These are phyloP conservation scores for Claviceps arundinis DNA, from an alignment of 2,329 filamentous ascomycete species.

Conservation along the genomic window DNA sequence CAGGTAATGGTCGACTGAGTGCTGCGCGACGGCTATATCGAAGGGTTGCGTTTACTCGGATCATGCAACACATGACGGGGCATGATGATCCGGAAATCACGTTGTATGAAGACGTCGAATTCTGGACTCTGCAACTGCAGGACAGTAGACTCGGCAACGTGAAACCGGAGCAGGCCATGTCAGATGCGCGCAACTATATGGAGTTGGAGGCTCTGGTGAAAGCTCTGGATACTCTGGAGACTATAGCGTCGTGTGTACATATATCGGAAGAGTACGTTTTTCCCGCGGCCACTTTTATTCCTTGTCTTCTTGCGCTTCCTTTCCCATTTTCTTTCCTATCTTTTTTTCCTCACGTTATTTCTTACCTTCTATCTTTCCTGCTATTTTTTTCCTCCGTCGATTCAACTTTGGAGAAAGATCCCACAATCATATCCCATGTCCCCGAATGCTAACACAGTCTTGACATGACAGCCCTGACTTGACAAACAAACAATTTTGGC, in stretches of 20 bases:
- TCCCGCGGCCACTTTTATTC: neutral
- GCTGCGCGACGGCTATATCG: slow-evolving; percentile 41
- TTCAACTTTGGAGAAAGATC: too few species aligned
- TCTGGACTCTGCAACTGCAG: slow-evolving; percentile 25
- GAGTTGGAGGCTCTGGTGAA: slow-evolving; percentile 57
- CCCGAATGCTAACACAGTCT: neutral
- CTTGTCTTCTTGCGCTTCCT: neutral
- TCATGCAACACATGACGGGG: slow-evolving; percentile 29
- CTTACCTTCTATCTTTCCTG: neutral
- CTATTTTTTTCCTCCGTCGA: too few species aligned
- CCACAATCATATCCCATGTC: too few species aligned
- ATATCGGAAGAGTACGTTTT: slow-evolving; percentile 36
- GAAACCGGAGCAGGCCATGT: slow-evolving; percentile 30
- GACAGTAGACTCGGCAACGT: slow-evolving; percentile 21
- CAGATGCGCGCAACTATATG: slow-evolving; percentile 48
- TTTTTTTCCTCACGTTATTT: too few species aligned
- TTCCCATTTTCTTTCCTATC: neutral
- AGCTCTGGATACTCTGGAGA: slow-evolving; percentile 55
- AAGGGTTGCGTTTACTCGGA: slow-evolving; percentile 34
- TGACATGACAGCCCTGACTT: slow-evolving; percentile 15
- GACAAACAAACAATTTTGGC: slow-evolving; percentile 36
- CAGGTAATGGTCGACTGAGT: slow-evolving; percentile 37
- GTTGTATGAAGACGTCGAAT: slow-evolving; percentile 26
- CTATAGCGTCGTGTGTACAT: slow-evolving; percentile 43
- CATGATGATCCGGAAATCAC: slow-evolving; percentile 24